Evolutionary conservation across 805 yeast genomes (phyloP).

Genomic region (Metschnikowia drakensbergensis): DNA sequence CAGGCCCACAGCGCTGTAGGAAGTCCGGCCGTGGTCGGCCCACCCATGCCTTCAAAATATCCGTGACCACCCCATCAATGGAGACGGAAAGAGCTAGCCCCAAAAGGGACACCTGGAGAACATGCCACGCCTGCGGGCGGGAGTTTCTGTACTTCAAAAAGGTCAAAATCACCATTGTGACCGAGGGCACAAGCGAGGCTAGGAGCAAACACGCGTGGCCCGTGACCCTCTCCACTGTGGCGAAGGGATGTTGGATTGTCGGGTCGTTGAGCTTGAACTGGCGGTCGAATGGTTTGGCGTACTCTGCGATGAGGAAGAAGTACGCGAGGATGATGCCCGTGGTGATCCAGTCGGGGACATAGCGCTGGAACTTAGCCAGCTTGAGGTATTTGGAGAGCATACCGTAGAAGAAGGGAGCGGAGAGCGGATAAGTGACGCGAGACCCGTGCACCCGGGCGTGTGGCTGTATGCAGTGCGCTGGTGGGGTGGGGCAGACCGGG

Average conservation of each 20-base stretch:
- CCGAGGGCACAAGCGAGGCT: slow-evolving; percentile 25
- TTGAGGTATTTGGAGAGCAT: slow-evolving; percentile 16
- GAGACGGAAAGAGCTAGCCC: slow-evolving; percentile 28
- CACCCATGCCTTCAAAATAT: slow-evolving; percentile 34
- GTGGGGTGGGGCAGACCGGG: no score
- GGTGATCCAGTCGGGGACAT: slow-evolving; percentile 32
- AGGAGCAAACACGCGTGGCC: slow-evolving; percentile 25
- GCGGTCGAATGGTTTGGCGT: slow-evolving; percentile 31
- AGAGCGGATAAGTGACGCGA: background rate
- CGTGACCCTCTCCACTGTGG: slow-evolving; percentile 29
- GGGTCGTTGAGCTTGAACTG: slow-evolving; percentile 32
- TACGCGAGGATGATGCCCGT: slow-evolving; percentile 21
- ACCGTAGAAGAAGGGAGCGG: background rate
- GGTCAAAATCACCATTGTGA: slow-evolving; percentile 17
- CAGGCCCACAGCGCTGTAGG: slow-evolving; percentile 16
- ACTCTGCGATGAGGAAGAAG: slow-evolving; percentile 31
- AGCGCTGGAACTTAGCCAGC: slow-evolving; percentile 20
- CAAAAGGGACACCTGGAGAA: slow-evolving; percentile 28
- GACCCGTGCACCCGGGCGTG: background rate
- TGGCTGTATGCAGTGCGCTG: no score
- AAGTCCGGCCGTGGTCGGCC: slow-evolving; percentile 23
- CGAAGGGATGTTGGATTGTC: slow-evolving; percentile 35
- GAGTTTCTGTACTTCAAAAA: slow-evolving; percentile 10
- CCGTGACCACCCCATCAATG: slow-evolving; percentile 33
- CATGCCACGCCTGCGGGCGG: slow-evolving; percentile 19